These are phyloP conservation scores for Wickerhamiella shivajii DNA, from an alignment of 805 yeast species.

Conservation along the genomic window DNA sequence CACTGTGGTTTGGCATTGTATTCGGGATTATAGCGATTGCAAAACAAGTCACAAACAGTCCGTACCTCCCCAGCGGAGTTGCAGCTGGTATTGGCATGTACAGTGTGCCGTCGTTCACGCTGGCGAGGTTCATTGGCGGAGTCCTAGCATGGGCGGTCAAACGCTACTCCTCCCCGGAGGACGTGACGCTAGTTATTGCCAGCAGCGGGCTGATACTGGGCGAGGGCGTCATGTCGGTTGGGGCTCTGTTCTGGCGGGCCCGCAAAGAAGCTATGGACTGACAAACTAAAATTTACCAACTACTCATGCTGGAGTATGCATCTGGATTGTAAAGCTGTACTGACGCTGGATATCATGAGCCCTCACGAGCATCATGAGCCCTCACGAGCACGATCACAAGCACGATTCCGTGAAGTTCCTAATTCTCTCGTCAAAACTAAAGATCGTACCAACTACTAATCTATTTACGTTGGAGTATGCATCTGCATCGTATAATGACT, in stretches of 20 bases:
- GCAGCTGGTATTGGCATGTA: conserved; percentile 96
- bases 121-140: conserved; percentile 90
- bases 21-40: conserved; percentile 44
- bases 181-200: conserved; percentile 67
- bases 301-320: no score
- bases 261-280: no score
- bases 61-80: conserved; percentile 79
- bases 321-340: no score
- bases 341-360: no score
- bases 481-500: no score
- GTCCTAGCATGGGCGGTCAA: conserved; percentile 37
- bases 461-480: no score
- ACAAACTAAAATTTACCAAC: no score
- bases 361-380: no score
- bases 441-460: no score
- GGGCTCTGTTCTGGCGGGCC: conserved; percentile 55
- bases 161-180: conserved; percentile 28
- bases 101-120: conserved; percentile 82
- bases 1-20: conserved; percentile 52
- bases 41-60: conserved; percentile 22
- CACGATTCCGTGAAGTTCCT: no score
- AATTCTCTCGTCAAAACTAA: no score
- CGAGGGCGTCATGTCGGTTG: conserved; percentile 77
- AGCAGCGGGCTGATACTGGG: conserved; percentile 89
- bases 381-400: no score